A percentile compares a stretch with the other conserved stretches of the same genome.
These are phyloP conservation scores for Phoma herbarum DNA, from an alignment of 2,329 filamentous ascomycete genomes.

Conservation along the genomic window DNA sequence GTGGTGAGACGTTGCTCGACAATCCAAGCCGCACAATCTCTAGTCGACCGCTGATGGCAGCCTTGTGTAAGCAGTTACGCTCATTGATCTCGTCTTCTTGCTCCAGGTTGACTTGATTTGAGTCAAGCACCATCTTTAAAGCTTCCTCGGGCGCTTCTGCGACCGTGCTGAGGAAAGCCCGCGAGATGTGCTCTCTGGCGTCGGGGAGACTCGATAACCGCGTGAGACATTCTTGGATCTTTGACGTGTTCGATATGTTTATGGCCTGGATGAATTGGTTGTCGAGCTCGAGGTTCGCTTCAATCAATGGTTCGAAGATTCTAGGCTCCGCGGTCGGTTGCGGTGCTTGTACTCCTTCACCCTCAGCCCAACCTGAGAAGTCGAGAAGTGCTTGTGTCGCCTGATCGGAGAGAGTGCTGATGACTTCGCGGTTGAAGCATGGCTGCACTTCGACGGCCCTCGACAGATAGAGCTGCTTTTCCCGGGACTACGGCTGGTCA, in stretches of 20 bases:
- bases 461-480: slow-evolving; percentile 96
- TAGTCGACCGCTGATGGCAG: slow-evolving; percentile 89
- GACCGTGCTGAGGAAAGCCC: slow-evolving; percentile 89
- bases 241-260: slow-evolving; percentile 78
- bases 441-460: slow-evolving; percentile 96
- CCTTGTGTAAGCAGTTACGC: slow-evolving; percentile 93
- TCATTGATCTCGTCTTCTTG: slow-evolving; percentile 98
- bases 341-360: slow-evolving; percentile 83
- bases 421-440: slow-evolving; percentile 96
- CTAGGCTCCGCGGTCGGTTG: slow-evolving; percentile 42
- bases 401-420: slow-evolving; percentile 95
- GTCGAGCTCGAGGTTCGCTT: slow-evolving; percentile 90
- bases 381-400: slow-evolving; percentile 96
- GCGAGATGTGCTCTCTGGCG: slow-evolving; percentile 78
- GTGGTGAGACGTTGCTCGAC: slow-evolving; percentile 77
- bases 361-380: slow-evolving; percentile 95
- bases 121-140: slow-evolving; percentile 78
- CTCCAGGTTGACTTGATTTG: slow-evolving; percentile 84
- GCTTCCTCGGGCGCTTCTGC: slow-evolving; percentile 83
- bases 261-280: slow-evolving; percentile 88
- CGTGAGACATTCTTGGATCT: slow-evolving; percentile 80
- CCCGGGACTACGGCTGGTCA: slow-evolving; percentile 73
- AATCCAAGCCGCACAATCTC: slow-evolving; percentile 81
- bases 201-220: slow-evolving; percentile 71
- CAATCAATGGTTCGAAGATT: slow-evolving; percentile 43